Evolutionary conservation across 1,284 basidiomycete species (phyloP), one percentile per base, ranked within the genome.

Genomic region (Apiotrichum montevideense): DNA sequence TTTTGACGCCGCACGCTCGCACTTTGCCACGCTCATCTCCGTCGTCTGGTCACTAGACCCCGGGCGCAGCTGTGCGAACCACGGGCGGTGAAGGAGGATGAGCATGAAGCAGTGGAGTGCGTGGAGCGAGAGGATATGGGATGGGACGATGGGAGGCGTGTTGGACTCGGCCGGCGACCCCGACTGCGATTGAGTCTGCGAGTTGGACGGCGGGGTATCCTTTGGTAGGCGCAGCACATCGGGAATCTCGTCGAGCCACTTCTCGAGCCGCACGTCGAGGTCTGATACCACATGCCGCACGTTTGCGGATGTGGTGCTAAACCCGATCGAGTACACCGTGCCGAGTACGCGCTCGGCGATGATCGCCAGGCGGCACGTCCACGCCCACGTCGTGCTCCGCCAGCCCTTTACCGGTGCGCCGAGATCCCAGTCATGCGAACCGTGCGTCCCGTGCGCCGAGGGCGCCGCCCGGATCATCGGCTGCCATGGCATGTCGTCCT

Each of bases 121-220:
- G 43, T 68, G 66, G 13, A 69, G 52, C 37, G 54, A 61, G 43
- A 69, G 58, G 37, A 69, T 59, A 54, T 69, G 68, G 13, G 56
- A 48, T 0, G 60, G 60, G 0, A 58, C 52, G 21, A 58, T 35
- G 21, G 49, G 49, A 0, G 46, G 35, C 21, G 21, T 21, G 33
- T 47, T 43, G n/a, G 37, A 49, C 43, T 55, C 51, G 41, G 41
- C 10, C 14, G 6, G 10, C 10, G 10, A 8, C 10, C 41, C 41
- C 33, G 43, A 46, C 2, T 47, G 42, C 7, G 50, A 46, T 0
- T 42, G 34, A 14, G 41, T 47, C 21, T 21, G 21, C 21, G 21
- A 21, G 21, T 21, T 21, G 21, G 21, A 21, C 21, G 21, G 21
- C 21, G 21, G 21, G 21, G 21, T 21, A 21, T 21, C 21, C 14